phyloP scores from a whole-genome alignment of 768 basidiomycete genomes.

The Pleurotus platypus region DNA sequence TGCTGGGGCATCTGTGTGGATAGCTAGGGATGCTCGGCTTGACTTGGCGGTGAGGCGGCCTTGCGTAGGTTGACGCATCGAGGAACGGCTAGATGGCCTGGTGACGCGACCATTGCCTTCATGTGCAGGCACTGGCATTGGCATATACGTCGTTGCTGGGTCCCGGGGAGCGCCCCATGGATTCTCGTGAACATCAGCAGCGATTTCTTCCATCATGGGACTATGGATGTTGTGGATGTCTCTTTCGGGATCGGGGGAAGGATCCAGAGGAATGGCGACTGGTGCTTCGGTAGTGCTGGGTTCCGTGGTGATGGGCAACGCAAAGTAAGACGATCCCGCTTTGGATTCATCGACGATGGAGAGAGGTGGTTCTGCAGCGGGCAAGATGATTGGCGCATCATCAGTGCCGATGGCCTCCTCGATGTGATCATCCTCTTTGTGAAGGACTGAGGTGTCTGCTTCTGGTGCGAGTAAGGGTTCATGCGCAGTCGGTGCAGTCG shows the following conservation, averaged over 20 bases:
- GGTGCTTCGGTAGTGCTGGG: conserved; percentile 10
- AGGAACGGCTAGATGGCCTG: conserved; percentile 2
- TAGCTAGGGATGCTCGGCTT: conserved; percentile 2
- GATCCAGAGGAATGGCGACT: background rate
- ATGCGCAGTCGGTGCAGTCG: background rate
- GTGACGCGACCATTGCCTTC: conserved; percentile 1
- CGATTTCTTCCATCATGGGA: background rate
- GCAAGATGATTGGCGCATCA: conserved; percentile 6
- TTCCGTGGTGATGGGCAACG: conserved; percentile 22
- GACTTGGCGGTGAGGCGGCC: conserved; percentile 2
- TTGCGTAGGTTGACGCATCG: background rate
- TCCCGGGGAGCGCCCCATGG: background rate
- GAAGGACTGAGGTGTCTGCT: background rate
- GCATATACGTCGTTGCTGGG: background rate
- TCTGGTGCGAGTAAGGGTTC: conserved; percentile 6
- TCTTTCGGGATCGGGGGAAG: conserved; percentile 4
- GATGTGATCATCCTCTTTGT: background rate
- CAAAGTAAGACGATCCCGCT: conserved; percentile 21
- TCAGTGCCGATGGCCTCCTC: conserved; percentile 9
- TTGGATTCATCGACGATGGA: conserved; percentile 19
- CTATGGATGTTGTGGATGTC: background rate
- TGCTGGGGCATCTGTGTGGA: background rate
- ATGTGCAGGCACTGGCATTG: background rate
- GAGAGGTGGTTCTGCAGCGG: conserved; percentile 13
- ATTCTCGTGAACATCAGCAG: conserved; percentile 1